These are phyloP conservation scores for Globisporangium recalcitrans DNA, from an alignment of 352 stramenopile species.

Conservation along the genomic window DNA sequence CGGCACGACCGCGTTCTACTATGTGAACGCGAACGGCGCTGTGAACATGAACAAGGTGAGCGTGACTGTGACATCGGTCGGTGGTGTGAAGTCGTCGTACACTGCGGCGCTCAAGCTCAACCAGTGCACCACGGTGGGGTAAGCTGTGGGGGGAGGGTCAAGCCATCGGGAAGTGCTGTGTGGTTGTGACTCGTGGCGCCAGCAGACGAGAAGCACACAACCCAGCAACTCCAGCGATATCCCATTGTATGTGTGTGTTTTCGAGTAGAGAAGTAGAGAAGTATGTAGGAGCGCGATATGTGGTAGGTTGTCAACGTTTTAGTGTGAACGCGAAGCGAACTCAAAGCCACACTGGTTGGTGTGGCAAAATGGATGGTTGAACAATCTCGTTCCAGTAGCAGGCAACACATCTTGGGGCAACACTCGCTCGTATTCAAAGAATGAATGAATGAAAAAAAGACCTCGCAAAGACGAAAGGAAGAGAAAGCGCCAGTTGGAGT, in stretches of 20 bases:
- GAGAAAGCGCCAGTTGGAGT: not conserved
- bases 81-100: constrained; percentile 9
- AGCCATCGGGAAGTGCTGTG: not conserved
- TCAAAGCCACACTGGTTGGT: not conserved
- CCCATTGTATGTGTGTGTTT: not conserved
- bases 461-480: not conserved
- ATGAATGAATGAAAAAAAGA: not conserved
- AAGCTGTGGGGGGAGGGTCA: not conserved
- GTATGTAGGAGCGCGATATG: not conserved
- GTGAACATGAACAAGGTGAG: constrained; percentile 9
- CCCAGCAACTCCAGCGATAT: not conserved
- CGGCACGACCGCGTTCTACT: constrained; percentile 18
- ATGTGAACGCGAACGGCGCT: constrained; percentile 4
- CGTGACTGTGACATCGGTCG: constrained; percentile 9
- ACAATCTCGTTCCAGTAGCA: no score
- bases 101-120: constrained; percentile 13
- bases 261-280: not conserved
- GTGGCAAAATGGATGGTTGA: no score
- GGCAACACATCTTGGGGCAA: not conserved
- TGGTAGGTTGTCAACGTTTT: not conserved
- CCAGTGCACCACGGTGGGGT: constrained; percentile 12
- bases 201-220: not conserved
- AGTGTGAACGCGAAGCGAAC: not conserved
- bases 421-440: constrained; percentile 4
- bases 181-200: not conserved